Base-by-base conservation (phyloP, 2,329 filamentous ascomycete species). In the Arthrobotrys megalospora region DNA sequence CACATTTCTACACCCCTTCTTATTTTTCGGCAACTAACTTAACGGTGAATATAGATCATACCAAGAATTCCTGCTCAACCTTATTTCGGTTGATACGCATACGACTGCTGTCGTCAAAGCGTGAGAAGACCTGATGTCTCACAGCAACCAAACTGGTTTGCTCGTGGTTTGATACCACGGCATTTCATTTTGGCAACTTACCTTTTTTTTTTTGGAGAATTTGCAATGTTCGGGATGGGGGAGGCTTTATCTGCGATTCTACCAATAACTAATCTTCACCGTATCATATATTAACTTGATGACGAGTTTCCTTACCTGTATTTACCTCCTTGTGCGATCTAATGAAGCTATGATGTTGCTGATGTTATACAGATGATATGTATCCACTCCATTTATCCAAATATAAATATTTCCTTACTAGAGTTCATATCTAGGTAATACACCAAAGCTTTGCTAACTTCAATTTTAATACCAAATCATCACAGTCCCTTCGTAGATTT, bases 21-120 rank as follows among this genome's bases (percentile, higher is more conserved):
- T n/a, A n/a, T 24, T 36, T 36, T 21, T 16, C 12, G 12, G 34
- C 21, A 4, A 45, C 65, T 76, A 52, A 76, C 34, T 28, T 28
- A 34, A 8, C 21, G 8, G 6, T 6, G 1, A 19, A 7, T 47
- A 32, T 16, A 77, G 73, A 66, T 62, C 66, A 1, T 77, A 77
- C 48, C 73, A 77, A 48, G 73, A 77, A 52, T 77, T 70, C 43
- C 36, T 77, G 21, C 58, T 77, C 60, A 70, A 77, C 21, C 64
- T 77, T 67, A 77, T 77, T 63, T 70, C 66, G 8, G 73, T 77
- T 19, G 73, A 77, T 48, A 77, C 73, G 2, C 73, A 77, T 52
- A 77, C 73, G 1, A 77, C 73, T 3, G 73, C 73, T 34, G 73
- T 77, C 38, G 66, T 77, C 36, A 77, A 77, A 38, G 24, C 64